phyloP scores from a whole-genome alignment of 1,284 basidiomycete species.

The Uromyces viciae-fabae region DNA sequence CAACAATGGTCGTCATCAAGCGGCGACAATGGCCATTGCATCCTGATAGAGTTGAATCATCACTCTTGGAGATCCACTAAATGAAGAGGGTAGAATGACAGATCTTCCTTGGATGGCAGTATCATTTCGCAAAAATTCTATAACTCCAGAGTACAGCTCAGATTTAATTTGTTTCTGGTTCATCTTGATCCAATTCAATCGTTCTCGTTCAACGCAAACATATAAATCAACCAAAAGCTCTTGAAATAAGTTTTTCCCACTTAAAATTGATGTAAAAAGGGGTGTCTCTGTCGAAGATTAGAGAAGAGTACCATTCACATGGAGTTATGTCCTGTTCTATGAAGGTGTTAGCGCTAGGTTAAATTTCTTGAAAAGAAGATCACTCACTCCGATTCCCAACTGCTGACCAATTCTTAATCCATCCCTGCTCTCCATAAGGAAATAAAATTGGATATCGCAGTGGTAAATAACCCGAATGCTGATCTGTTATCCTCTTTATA shows the following conservation, averaged over 20 bases:
- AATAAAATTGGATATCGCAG: slow-evolving; percentile 16
- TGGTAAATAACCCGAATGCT: neutral
- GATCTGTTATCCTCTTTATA: neutral
- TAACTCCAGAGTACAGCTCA: neutral
- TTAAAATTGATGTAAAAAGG: neutral
- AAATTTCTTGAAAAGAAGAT: neutral
- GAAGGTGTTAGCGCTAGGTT: neutral
- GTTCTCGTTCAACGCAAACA: neutral
- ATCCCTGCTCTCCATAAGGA: neutral
- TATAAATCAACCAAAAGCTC: slow-evolving; percentile 16
- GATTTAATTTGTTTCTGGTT: neutral
- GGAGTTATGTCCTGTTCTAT: neutral
- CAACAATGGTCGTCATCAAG: slow-evolving; percentile 54
- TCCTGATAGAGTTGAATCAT: slow-evolving; percentile 56
- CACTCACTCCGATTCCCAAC: neutral
- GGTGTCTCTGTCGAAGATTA: neutral
- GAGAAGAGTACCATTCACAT: slow-evolving; percentile 10
- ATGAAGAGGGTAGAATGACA: slow-evolving; percentile 56
- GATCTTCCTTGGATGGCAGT: slow-evolving; percentile 54
- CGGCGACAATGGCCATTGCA: slow-evolving; percentile 54
- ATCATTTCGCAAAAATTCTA: neutral
- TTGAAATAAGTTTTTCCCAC: neutral
- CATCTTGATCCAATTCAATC: neutral
- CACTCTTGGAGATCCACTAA: slow-evolving; percentile 55
- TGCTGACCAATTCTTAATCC: neutral